phyloP scores from a whole-genome alignment of 2,329 filamentous ascomycete species.

The Neopestalotiopsis clavispora region DNA sequence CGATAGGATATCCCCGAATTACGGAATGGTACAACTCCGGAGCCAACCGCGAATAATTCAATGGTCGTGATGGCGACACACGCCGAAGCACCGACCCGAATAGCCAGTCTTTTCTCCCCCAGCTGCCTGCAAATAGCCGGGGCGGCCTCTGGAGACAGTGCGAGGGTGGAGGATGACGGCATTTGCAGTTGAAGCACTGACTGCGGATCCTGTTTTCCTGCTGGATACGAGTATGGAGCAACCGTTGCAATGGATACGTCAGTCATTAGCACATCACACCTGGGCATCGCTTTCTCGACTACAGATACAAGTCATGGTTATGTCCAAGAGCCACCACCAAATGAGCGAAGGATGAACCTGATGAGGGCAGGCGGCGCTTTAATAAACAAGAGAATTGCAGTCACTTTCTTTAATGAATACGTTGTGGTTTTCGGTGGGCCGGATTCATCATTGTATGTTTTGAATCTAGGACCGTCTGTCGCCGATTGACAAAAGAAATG shows the following conservation, averaged over 20 bases:
- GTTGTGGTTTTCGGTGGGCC: not conserved
- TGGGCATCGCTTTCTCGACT: not conserved
- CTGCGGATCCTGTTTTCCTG: not conserved
- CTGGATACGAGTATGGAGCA: not conserved
- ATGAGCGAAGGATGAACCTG: not conserved
- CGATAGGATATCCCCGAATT: not conserved
- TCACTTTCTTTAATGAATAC: not conserved
- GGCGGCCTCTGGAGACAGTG: not conserved
- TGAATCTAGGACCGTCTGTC: not conserved
- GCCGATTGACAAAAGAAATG: slow-evolving; percentile 12
- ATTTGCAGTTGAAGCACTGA: not conserved
- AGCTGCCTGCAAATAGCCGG: not conserved
- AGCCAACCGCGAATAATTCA: not conserved
- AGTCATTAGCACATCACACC: not conserved
- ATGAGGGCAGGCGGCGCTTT: not conserved
- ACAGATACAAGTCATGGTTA: not conserved
- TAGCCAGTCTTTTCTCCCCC: not conserved
- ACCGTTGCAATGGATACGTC: not conserved
- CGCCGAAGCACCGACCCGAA: not conserved
- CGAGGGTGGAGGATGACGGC: not conserved
- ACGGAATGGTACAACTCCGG: not conserved
- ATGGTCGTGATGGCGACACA: not conserved
- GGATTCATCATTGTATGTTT: slow-evolving; percentile 4
- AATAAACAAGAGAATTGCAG: not conserved
- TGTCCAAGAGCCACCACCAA: not conserved